These are phyloP conservation scores for Berkeleyomyces rouxiae DNA, from an alignment of 2,329 filamentous ascomycete species.

Conservation along the genomic window DNA sequence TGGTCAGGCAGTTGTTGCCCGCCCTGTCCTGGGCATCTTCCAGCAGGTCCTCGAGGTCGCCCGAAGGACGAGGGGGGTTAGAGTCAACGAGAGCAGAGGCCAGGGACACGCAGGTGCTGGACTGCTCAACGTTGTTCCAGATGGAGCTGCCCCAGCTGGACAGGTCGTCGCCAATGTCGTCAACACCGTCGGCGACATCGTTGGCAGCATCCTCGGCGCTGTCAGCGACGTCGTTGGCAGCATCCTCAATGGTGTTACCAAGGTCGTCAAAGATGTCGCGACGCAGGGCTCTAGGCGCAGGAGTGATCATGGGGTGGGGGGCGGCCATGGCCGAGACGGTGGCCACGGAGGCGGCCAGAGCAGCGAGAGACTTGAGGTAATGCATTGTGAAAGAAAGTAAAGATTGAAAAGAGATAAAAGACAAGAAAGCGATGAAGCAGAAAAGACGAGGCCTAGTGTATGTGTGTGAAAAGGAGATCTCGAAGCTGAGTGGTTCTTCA, in stretches of 20 bases:
- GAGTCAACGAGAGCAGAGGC: constrained; percentile 8
- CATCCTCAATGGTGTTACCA: constrained; percentile 7
- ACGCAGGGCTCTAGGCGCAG: constrained; percentile 8
- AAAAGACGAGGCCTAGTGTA: neutral
- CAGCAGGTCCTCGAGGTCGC: constrained; percentile 14
- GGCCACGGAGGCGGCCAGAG: constrained; percentile 13
- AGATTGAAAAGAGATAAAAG: neutral
- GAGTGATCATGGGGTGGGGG: constrained; percentile 13
- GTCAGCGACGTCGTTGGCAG: neutral
- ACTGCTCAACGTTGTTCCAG: constrained; percentile 9
- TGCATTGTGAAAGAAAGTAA: constrained; percentile 11
- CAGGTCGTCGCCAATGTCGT: neutral
- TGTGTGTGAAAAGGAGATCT: neutral
- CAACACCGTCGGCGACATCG: neutral
- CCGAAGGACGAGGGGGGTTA: constrained; percentile 10
- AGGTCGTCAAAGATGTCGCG: constrained; percentile 11
- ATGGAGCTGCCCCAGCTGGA: neutral
- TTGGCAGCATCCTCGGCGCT: constrained; percentile 1
- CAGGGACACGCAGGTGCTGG: constrained; percentile 9
- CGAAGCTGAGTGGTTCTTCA: neutral
- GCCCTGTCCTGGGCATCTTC: constrained; percentile 16
- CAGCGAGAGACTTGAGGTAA: constrained; percentile 7
- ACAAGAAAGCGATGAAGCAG: neutral
- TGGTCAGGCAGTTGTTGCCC: constrained; percentile 22
- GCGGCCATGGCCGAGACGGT: constrained; percentile 12